phyloP scores from a whole-genome alignment of 805 yeast species.

The Torulaspora gathmanii region DNA sequence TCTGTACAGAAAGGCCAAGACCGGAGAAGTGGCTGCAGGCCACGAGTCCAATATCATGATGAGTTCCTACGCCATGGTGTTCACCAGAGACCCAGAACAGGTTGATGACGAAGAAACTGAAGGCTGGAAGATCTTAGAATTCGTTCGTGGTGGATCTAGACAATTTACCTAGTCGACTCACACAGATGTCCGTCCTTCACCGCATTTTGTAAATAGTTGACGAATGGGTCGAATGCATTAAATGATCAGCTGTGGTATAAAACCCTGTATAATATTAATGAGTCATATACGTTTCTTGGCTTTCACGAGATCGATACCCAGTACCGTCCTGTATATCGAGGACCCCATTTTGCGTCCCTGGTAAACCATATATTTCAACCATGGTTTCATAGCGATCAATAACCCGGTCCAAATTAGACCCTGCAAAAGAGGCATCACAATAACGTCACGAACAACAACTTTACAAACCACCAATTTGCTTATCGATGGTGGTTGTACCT shows the following conservation, averaged over 20 bases:
- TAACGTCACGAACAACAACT: conserved; percentile 48
- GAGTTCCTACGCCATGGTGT: conserved; percentile 93
- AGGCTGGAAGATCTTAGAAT: conserved; percentile 95
- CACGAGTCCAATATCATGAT: conserved; percentile 86
- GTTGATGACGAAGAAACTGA: conserved; percentile 86
- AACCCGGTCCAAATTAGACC: conserved; percentile 46
- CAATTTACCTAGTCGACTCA: conserved; percentile 52
- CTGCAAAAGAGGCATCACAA: conserved; percentile 51
- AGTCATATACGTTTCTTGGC: conserved; percentile 10
- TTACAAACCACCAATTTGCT: conserved; percentile 43
- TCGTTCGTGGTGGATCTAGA: conserved; percentile 89
- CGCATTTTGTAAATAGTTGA: conserved; percentile 14
- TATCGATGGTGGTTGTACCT: conserved; percentile 22
- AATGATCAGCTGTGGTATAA: conserved; percentile 7
- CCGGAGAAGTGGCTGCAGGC: conserved; percentile 95
- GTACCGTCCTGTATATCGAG: conserved; percentile 15
- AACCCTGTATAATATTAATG: conserved; percentile 4
- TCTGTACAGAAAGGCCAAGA: conserved; percentile 79
- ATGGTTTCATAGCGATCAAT: conserved; percentile 39
- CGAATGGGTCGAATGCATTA: conserved; percentile 3
- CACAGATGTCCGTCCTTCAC: conserved; percentile 4
- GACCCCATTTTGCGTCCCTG: conserved; percentile 30
- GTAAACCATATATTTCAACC: conserved; percentile 23
- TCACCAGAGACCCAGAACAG: conserved; percentile 89
- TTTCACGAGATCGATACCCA: conserved; percentile 16